These are phyloP conservation scores for Geotrichum restrictum DNA, from an alignment of 1,139 yeast genomes.

Conservation along the genomic window DNA sequence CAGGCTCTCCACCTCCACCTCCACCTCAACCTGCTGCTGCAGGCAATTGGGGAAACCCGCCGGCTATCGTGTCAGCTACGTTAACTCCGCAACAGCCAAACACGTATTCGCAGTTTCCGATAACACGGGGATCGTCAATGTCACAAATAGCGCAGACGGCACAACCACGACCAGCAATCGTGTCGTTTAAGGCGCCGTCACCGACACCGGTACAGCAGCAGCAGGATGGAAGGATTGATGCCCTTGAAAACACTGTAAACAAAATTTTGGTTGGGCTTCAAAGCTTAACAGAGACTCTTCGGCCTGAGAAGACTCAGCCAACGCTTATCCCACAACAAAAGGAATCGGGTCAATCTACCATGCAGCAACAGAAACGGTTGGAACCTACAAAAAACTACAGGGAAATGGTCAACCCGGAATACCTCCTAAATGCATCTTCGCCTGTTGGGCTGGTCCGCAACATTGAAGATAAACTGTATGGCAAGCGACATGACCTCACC, in stretches of 20 bases:
- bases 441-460: slow-evolving; percentile 19
- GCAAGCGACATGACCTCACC: slow-evolving; percentile 15
- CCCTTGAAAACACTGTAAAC: slow-evolving; percentile 10
- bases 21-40: too few relatives aligned
- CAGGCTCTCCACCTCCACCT: too few relatives aligned
- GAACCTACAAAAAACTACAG: slow-evolving; percentile 12
- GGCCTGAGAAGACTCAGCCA: not conserved
- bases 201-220: too few relatives aligned
- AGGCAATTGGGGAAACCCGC: too few relatives aligned
- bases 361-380: not conserved
- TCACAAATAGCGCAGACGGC: too few relatives aligned
- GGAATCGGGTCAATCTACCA: not conserved
- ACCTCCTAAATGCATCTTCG: slow-evolving; percentile 15
- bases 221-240: slow-evolving; percentile 4
- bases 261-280: slow-evolving; percentile 9
- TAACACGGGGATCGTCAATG: too few relatives aligned
- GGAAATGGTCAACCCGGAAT: slow-evolving; percentile 17
- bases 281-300: slow-evolving; percentile 9
- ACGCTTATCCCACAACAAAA: not conserved
- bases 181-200: too few relatives aligned
- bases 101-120: too few relatives aligned
- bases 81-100: not conserved
- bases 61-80: not conserved
- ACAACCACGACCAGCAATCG: too few relatives aligned
- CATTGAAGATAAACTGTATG: slow-evolving; percentile 15